These are phyloP conservation scores for Scheffersomyces lignosus DNA, from an alignment of 805 yeast species.

Conservation along the genomic window DNA sequence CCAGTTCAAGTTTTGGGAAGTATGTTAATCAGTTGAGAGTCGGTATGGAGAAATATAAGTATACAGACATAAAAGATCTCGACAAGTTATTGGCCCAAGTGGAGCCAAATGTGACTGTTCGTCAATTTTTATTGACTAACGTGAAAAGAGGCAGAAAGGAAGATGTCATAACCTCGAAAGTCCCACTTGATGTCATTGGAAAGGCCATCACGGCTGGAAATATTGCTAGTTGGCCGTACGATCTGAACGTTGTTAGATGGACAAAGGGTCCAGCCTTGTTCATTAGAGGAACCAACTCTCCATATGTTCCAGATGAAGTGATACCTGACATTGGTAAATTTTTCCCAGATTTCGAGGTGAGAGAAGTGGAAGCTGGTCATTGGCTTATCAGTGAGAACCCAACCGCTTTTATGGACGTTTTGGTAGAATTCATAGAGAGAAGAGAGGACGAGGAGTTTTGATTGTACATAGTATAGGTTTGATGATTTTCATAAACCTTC, in stretches of 20 bases:
- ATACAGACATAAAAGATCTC: constrained; percentile 62
- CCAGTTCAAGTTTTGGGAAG: constrained; percentile 53
- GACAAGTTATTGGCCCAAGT: constrained; percentile 60
- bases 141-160: constrained; percentile 45
- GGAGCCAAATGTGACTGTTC: constrained; percentile 58
- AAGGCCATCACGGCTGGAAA: constrained; percentile 62
- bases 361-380: constrained; percentile 84
- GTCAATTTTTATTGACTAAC: constrained; percentile 79
- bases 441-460: constrained; percentile 33
- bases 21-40: constrained; percentile 65
- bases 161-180: constrained; percentile 48
- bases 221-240: constrained; percentile 78
- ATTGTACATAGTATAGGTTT: too few species aligned
- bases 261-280: constrained; percentile 69
- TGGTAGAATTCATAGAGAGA: constrained; percentile 61
- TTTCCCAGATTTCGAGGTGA: constrained; percentile 75
- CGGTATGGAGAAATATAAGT: constrained; percentile 49
- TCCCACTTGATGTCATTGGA: constrained; percentile 73
- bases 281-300: constrained; percentile 73
- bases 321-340: constrained; percentile 69
- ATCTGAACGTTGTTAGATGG: constrained; percentile 53
- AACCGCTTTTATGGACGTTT: constrained; percentile 60
- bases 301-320: constrained; percentile 80
- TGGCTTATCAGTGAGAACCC: constrained; percentile 93
- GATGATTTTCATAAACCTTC: too few species aligned